phyloP scores from a whole-genome alignment of 345 rosid species.

The Populus alba region DNA sequence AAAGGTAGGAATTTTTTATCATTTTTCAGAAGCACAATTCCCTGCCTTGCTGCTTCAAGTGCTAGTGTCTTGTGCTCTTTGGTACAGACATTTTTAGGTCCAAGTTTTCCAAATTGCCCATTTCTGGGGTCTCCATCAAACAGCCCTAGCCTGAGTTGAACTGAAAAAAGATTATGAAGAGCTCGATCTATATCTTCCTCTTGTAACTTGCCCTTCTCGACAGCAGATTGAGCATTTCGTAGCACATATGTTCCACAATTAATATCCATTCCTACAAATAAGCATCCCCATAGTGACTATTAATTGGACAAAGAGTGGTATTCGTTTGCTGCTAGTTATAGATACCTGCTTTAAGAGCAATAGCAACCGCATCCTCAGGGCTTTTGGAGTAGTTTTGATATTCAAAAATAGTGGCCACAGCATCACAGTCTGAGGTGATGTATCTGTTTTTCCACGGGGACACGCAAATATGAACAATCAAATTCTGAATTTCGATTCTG shows the following conservation, averaged over 20 bases:
- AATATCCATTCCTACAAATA: slow-evolving; percentile 26
- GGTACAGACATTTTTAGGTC: slow-evolving; percentile 27
- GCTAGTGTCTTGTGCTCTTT: slow-evolving; percentile 26
- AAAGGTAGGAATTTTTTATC: slow-evolving; percentile 25
- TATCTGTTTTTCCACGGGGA: slow-evolving; percentile 43
- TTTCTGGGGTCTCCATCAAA: slow-evolving; percentile 27
- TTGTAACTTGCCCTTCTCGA: slow-evolving; percentile 21
- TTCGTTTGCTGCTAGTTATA: neutral
- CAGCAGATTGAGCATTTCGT: slow-evolving; percentile 23
- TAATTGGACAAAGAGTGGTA: neutral
- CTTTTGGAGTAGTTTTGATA: slow-evolving; percentile 67
- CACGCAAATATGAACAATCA: neutral
- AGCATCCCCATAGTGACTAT: neutral
- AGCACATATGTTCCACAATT: slow-evolving; percentile 24
- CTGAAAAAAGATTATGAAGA: slow-evolving; percentile 27
- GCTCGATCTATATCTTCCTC: slow-evolving; percentile 32
- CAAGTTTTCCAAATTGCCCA: slow-evolving; percentile 23
- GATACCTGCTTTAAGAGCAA: slow-evolving; percentile 77
- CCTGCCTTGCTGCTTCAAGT: slow-evolving; percentile 35
- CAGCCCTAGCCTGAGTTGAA: slow-evolving; percentile 28
- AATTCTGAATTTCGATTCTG: neutral
- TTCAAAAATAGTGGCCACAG: slow-evolving; percentile 76
- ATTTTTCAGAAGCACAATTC: slow-evolving; percentile 34
- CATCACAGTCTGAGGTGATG: slow-evolving; percentile 94
- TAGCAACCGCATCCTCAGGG: slow-evolving; percentile 73